Conservation (phyloP, 306 rosid genomes). For the Ochetophila trinervis region DNA sequence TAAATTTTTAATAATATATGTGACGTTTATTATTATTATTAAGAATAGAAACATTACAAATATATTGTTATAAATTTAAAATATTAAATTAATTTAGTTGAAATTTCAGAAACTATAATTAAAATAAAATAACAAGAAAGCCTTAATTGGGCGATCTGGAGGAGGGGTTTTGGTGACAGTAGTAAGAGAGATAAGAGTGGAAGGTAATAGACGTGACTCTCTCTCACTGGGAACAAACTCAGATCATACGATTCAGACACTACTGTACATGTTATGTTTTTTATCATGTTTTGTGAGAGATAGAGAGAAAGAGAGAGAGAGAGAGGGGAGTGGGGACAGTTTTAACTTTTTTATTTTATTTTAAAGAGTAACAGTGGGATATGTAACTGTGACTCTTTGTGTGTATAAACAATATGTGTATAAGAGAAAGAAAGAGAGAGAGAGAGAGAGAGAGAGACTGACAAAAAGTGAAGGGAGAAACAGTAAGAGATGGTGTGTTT, state of each 20-base stretch:
- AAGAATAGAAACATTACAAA: no score
- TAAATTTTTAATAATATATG: no score
- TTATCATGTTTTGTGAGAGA: conserved; percentile 14
- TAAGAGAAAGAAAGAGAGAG: conserved; percentile 29
- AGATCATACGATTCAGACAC: conserved; percentile 29
- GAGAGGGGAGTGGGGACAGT: conserved; percentile 23
- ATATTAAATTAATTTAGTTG: no score
- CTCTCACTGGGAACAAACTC: conserved; percentile 28
- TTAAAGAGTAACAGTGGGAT: conserved; percentile 36
- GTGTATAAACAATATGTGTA: conserved; percentile 27
- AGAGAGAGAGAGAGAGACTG: conserved; percentile 14
- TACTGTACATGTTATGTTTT: conserved; percentile 21
- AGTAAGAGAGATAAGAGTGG: conserved; percentile 31
- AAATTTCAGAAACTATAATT: no score
- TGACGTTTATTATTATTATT: no score
- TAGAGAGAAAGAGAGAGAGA: conserved; percentile 8
- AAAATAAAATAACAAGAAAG: no score
- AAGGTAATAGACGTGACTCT: conserved; percentile 40
- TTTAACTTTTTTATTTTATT: conserved; percentile 41
- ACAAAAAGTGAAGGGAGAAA: conserved; percentile 1
- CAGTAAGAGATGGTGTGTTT: no score
- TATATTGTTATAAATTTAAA: no score
- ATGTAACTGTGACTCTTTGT: conserved; percentile 22
- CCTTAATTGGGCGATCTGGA: conserved; percentile 45
- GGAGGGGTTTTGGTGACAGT: conserved; percentile 21